Percentiles rank a stretch among this genome's conserved stretches.
Evolutionary conservation across 2,329 filamentous ascomycete species (phyloP).

Genomic region (Chaetothyriales sp.): DNA sequence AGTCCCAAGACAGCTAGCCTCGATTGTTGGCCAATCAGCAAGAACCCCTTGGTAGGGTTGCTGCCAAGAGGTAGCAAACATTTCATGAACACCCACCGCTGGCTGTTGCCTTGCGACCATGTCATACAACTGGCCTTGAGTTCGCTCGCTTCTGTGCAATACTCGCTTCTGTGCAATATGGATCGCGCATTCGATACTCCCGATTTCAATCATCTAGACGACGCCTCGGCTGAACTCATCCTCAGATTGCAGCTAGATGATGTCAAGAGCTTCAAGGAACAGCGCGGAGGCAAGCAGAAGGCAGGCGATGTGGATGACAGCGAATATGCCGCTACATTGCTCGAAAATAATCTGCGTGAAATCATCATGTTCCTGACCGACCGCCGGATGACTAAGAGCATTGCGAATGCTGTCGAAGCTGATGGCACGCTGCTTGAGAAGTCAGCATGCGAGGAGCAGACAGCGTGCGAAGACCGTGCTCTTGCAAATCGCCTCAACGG

Average conservation of each 20-base stretch:
- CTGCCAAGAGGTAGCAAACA: background rate
- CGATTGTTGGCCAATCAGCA: too few species aligned
- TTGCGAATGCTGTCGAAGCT: slow-evolving; percentile 15
- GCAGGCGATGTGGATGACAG: slow-evolving; percentile 6
- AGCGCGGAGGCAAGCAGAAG: slow-evolving; percentile 9
- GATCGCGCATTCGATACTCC: background rate
- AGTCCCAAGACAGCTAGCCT: too few species aligned
- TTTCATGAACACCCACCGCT: background rate
- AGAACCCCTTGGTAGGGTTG: background rate
- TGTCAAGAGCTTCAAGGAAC: slow-evolving; percentile 9
- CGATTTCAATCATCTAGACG: background rate
- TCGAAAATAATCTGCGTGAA: slow-evolving; percentile 11
- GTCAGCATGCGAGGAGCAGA: slow-evolving; percentile 3
- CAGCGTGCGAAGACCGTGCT: slow-evolving; percentile 4
- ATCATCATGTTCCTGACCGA: slow-evolving; percentile 9
- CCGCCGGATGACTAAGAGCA: slow-evolving; percentile 17
- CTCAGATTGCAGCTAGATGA: slow-evolving; percentile 16
- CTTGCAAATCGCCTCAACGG: slow-evolving; percentile 2
- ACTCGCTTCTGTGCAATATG: background rate
- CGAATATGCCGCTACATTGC: slow-evolving; percentile 8
- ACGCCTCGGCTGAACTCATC: slow-evolving; percentile 11
- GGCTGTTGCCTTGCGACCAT: background rate
- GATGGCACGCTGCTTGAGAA: slow-evolving; percentile 2
- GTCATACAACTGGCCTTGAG: background rate
- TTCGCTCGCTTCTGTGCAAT: background rate